Conservation (phyloP, 305 asterid species). For the Fraxinus paxiana region DNA sequence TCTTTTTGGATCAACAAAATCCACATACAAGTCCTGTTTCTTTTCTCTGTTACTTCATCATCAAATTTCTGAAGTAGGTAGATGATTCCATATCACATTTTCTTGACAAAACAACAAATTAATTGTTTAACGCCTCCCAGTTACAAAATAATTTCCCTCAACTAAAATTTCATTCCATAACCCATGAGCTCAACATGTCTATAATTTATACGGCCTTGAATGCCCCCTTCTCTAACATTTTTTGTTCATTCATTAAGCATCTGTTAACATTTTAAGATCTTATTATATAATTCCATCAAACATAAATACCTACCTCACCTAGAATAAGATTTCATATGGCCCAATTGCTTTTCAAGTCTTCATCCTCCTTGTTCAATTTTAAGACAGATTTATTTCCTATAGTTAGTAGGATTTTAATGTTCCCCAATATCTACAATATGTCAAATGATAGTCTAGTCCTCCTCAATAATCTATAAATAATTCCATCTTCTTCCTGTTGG, state of each 20-base stretch:
- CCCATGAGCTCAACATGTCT: neutral
- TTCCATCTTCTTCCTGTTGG: neutral
- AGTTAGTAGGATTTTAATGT: neutral
- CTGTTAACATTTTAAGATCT: neutral
- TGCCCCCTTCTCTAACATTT: neutral
- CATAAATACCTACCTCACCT: neutral
- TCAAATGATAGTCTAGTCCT: neutral
- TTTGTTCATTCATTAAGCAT: neutral
- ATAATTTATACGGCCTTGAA: neutral
- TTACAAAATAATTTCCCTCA: neutral
- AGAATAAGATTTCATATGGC: neutral
- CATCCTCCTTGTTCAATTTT: neutral
- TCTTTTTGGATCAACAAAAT: neutral
- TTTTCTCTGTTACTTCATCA: neutral
- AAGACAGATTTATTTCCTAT: neutral
- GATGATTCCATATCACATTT: neutral
- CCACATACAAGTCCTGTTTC: neutral
- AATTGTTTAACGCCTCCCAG: neutral
- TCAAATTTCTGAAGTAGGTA: neutral
- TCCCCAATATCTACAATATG: neutral
- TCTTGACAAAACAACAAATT: neutral
- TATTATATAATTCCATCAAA: neutral
- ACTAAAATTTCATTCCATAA: neutral
- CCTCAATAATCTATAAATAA: neutral
- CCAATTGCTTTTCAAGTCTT: neutral